Evolutionary conservation across 257 asterid species (phyloP).

Genomic region (Primulina eburnea): DNA sequence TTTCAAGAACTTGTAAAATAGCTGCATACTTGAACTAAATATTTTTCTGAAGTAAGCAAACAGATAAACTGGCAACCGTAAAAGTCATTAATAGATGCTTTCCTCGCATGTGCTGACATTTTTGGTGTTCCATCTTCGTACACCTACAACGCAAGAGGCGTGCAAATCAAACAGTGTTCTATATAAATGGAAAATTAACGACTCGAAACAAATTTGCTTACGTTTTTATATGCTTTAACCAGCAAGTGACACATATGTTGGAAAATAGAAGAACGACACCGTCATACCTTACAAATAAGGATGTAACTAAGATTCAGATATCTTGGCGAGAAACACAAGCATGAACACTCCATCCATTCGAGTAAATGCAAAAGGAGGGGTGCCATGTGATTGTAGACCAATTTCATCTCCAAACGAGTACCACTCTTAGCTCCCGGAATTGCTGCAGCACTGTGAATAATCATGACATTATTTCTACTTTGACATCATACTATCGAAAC

Average conservation of each 20-base stretch:
- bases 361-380: slow-evolving; percentile 63
- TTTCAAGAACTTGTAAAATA: slow-evolving; percentile 16
- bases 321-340: slow-evolving; percentile 56
- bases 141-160: slow-evolving; percentile 39
- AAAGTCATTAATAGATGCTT: slow-evolving; percentile 68
- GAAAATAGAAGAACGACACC: neutral
- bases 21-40: neutral
- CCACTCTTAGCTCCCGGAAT: slow-evolving; percentile 79
- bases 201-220: no score
- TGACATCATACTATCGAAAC: neutral
- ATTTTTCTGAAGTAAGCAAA: neutral
- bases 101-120: slow-evolving; percentile 59
- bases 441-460: slow-evolving; percentile 58
- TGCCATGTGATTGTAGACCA: slow-evolving; percentile 67
- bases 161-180: neutral
- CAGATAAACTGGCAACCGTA: slow-evolving; percentile 52
- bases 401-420: slow-evolving; percentile 69
- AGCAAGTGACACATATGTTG: neutral
- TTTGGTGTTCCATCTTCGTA: slow-evolving; percentile 68
- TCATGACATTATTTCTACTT: slow-evolving; percentile 6
- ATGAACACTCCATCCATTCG: slow-evolving; percentile 77
- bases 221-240: neutral
- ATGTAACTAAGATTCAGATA: slow-evolving; percentile 62
- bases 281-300: slow-evolving; percentile 65
- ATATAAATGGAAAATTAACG: neutral